Conservation (phyloP, 1,139 yeast genomes). For the Candida sp. region DNA sequence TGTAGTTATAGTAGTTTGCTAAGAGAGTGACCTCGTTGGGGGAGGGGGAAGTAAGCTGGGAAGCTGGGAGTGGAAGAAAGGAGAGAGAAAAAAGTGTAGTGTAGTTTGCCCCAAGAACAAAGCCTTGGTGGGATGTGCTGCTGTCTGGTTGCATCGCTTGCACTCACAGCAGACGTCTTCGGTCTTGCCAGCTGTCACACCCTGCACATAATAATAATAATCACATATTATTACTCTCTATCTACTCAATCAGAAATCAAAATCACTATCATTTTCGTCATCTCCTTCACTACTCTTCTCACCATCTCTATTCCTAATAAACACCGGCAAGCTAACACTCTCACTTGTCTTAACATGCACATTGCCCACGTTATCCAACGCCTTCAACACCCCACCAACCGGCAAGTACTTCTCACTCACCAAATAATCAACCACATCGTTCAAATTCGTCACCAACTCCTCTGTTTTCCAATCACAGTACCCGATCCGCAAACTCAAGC, state of each 20-base stretch:
- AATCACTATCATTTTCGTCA: slow-evolving; percentile 31
- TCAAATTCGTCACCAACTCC: slow-evolving; percentile 56
- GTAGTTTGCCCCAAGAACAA: background rate
- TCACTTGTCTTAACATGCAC: slow-evolving; percentile 65
- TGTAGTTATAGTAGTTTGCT: background rate
- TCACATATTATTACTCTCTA: background rate
- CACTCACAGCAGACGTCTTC: too few species aligned
- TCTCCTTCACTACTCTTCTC: slow-evolving; percentile 17
- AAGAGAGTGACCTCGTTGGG: too few species aligned
- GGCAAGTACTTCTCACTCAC: slow-evolving; percentile 52
- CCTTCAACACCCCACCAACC: slow-evolving; percentile 60
- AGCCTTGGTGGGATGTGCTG: background rate
- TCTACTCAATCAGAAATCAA: slow-evolving; percentile 23
- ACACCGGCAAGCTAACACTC: slow-evolving; percentile 59
- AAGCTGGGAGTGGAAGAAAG: background rate
- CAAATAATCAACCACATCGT: slow-evolving; percentile 56
- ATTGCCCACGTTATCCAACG: slow-evolving; percentile 46
- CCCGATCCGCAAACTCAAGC: slow-evolving; percentile 58
- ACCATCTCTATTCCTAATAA: slow-evolving; percentile 17
- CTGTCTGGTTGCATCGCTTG: too few species aligned
- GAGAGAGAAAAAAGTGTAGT: background rate
- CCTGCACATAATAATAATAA: background rate
- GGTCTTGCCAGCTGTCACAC: background rate
- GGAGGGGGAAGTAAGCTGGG: too few species aligned
- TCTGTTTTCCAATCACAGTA: slow-evolving; percentile 45